A percentile compares a stretch with the other conserved stretches of the same genome.
These are phyloP conservation scores for Colletotrichum ledebouriae DNA, from an alignment of 2,329 filamentous ascomycete species.

Conservation along the genomic window DNA sequence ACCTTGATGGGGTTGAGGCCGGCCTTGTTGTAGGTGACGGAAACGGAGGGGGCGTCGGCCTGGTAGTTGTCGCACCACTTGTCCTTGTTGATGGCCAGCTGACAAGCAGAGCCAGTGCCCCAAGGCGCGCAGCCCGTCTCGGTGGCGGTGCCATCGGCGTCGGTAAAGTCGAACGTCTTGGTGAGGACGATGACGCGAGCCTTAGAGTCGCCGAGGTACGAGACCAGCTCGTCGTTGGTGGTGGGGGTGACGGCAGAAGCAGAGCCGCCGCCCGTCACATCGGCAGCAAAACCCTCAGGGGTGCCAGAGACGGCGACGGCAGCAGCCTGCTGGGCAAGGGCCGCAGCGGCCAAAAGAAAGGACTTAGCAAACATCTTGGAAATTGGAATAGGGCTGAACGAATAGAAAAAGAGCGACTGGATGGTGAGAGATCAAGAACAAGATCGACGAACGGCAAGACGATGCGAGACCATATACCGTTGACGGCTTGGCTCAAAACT, in stretches of 20 bases:
- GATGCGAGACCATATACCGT: conserved; percentile 23
- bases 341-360: conserved; percentile 35
- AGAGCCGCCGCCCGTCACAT: conserved; percentile 71
- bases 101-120: conserved; percentile 63
- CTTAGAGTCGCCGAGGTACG: conserved; percentile 67
- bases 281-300: conserved; percentile 60
- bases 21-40: conserved; percentile 65
- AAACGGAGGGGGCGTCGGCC: conserved; percentile 60
- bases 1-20: conserved; percentile 65
- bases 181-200: conserved; percentile 70
- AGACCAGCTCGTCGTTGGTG: conserved; percentile 68
- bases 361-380: conserved; percentile 39
- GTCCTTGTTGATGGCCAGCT: conserved; percentile 72
- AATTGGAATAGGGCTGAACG: conserved; percentile 17
- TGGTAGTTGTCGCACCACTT: conserved; percentile 69
- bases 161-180: conserved; percentile 69
- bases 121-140: conserved; percentile 70
- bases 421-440: conserved; percentile 6
- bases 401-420: conserved; percentile 33
- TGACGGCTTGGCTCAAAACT: conserved; percentile 4
- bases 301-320: conserved; percentile 51
- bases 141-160: conserved; percentile 65
- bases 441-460: background rate
- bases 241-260: conserved; percentile 67
- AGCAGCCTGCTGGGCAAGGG: conserved; percentile 38